Percentiles rank a stretch among this genome's conserved stretches.
These are phyloP conservation scores for Phytophthora brassicae DNA, from an alignment of 352 stramenopile species.

Conservation along the genomic window DNA sequence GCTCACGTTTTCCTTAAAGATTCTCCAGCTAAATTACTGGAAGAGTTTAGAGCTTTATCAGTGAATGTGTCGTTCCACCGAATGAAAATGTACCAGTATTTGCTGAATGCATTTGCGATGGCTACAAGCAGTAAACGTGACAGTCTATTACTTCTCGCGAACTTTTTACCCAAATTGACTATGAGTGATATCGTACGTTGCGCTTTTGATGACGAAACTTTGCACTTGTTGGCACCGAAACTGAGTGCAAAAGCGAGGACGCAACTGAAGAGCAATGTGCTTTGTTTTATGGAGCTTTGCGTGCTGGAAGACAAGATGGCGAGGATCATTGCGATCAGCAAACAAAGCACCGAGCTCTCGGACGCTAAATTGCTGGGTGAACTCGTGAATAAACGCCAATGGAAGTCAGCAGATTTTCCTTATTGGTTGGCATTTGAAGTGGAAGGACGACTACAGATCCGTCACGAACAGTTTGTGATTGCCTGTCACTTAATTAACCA, in stretches of 20 bases:
- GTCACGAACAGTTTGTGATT: conserved; percentile 75
- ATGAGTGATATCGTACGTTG: conserved; percentile 40
- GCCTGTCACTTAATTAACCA: conserved; percentile 69
- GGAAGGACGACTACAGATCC: conserved; percentile 80
- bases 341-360: conserved; percentile 4
- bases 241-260: conserved; percentile 16
- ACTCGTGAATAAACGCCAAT: conserved; percentile 43
- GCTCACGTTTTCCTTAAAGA: conserved; percentile 6
- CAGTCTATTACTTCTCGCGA: conserved; percentile 24
- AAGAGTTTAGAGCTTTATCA: conserved; percentile 15
- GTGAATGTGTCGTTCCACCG: conserved; percentile 21
- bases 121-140: conserved; percentile 13
- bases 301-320: conserved; percentile 76
- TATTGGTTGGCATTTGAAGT: conserved; percentile 89
- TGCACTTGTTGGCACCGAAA: conserved; percentile 33
- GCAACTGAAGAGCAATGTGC: conserved; percentile 18
- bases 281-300: conserved; percentile 63
- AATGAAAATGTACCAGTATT: conserved; percentile 19
- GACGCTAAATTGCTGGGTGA: conserved; percentile 53
- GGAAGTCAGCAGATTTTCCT: conserved; percentile 53
- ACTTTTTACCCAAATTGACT: conserved; percentile 34
- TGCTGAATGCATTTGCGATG: conserved; percentile 7
- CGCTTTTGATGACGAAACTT: conserved; percentile 31
- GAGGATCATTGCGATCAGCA: conserved; percentile 28
- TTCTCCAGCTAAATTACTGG: not conserved